phyloP scores from a whole-genome alignment of 495 filamentous ascomycete genomes.

The Neurospora terricola region DNA sequence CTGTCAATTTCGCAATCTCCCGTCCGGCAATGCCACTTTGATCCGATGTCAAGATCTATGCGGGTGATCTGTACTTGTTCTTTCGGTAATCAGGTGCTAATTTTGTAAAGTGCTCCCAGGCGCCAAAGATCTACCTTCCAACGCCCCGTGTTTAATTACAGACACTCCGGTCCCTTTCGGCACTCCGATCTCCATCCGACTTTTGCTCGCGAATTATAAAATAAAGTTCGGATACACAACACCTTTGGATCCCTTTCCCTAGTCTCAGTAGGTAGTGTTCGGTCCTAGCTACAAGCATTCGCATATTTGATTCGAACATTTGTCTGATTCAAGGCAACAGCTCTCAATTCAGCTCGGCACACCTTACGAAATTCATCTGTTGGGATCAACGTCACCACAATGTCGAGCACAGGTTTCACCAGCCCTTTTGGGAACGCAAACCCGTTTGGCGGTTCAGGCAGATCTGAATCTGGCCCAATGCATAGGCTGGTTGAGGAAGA shows the following conservation, averaged over 20 bases:
- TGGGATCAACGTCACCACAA: slow-evolving; percentile 10
- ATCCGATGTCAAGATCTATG: neutral
- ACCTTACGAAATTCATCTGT: neutral
- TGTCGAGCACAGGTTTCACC: slow-evolving; percentile 44
- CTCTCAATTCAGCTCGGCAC: neutral
- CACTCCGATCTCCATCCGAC: neutral
- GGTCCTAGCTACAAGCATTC: neutral
- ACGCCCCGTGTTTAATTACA: neutral
- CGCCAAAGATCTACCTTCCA: neutral
- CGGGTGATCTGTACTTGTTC: neutral
- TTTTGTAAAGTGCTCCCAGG: neutral
- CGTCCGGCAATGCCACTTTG: neutral
- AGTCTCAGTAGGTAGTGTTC: neutral
- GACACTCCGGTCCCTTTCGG: neutral
- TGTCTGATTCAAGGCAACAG: neutral
- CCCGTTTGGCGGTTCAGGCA: slow-evolving; percentile 33
- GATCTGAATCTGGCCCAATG: slow-evolving; percentile 31
- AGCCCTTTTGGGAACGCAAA: slow-evolving; percentile 47
- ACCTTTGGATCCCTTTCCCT: neutral
- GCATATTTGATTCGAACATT: neutral
- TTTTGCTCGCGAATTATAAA: neutral
- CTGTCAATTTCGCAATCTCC: neutral
- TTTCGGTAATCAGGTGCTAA: neutral
- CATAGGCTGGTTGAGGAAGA: slow-evolving; percentile 49
- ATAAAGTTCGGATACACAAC: neutral